Conservation (phyloP, 169 alveolate genomes). For the Plasmodium cynomolgi region DNA sequence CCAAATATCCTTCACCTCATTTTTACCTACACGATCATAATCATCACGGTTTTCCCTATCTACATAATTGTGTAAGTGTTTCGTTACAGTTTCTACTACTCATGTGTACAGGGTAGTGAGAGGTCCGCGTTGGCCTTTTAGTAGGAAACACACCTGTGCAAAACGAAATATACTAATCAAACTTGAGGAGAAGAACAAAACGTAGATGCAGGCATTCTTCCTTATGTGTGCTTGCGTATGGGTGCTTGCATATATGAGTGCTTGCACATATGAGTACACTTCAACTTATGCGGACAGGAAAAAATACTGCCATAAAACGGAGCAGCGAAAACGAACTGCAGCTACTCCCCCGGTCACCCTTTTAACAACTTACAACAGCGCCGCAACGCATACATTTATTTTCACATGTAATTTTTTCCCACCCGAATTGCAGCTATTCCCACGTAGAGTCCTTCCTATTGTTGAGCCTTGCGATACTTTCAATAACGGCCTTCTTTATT, state of each 20-base stretch:
- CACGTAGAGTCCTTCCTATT: slow-evolving; percentile 30
- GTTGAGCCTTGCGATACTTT: background rate
- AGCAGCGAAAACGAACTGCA: background rate
- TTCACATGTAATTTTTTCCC: background rate
- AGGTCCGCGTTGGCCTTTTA: background rate
- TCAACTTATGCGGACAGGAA: background rate
- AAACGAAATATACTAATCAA: background rate
- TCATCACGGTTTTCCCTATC: slow-evolving; percentile 58
- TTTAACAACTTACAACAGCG: background rate
- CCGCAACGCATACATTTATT: background rate
- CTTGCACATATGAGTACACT: background rate
- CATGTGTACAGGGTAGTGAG: background rate
- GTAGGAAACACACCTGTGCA: background rate
- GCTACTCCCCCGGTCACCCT: background rate
- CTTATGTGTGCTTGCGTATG: background rate
- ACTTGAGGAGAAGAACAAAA: background rate
- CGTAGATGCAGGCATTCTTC: background rate
- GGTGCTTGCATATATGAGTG: background rate
- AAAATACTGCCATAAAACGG: background rate
- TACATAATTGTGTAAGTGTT: slow-evolving; percentile 66
- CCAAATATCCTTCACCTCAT: slow-evolving; percentile 70
- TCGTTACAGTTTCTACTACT: background rate
- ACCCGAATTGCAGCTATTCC: slow-evolving; percentile 22
- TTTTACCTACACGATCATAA: slow-evolving; percentile 63
- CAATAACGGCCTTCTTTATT: slow-evolving; percentile 30